Conservation (phyloP, 2,329 filamentous ascomycete genomes). For the Sporothrix curviconia region DNA sequence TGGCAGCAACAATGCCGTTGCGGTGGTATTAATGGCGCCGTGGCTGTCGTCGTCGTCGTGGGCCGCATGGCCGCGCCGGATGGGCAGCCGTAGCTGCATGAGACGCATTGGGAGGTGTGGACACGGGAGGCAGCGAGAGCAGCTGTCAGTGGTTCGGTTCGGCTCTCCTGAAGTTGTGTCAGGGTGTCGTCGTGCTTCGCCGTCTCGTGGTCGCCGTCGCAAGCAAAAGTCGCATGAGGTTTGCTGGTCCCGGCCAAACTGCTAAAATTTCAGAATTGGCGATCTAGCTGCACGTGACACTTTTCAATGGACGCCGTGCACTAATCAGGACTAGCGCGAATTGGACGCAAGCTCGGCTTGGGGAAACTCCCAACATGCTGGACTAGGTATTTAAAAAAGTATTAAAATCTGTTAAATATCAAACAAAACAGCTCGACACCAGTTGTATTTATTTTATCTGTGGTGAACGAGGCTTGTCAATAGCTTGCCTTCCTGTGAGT, state of each 20-base stretch:
- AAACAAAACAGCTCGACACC: too few relatives aligned
- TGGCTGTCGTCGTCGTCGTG: background rate
- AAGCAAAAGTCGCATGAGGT: background rate
- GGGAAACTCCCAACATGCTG: too few relatives aligned
- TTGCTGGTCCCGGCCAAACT: background rate
- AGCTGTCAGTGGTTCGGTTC: background rate
- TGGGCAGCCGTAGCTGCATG: slow-evolving; percentile 40
- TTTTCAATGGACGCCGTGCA: background rate
- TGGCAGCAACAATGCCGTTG: slow-evolving; percentile 24
- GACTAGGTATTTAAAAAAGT: too few relatives aligned
- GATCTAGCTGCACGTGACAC: slow-evolving; percentile 4
- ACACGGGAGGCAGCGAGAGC: background rate
- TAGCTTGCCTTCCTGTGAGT: too few relatives aligned
- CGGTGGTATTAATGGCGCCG: background rate
- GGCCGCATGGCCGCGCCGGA: slow-evolving; percentile 32
- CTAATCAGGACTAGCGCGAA: background rate
- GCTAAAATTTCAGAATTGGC: slow-evolving; percentile 1
- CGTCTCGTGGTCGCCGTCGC: background rate
- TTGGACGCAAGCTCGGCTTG: background rate
- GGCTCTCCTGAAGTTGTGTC: too few relatives aligned
- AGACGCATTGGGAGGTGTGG: slow-evolving; percentile 36
- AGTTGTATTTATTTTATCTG: too few relatives aligned
- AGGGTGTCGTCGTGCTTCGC: background rate
- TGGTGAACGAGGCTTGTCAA: too few relatives aligned
- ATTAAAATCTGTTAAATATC: too few relatives aligned